Evolutionary conservation across 305 asterid genomes (phyloP).

Genomic region (Plantago coronopus): DNA sequence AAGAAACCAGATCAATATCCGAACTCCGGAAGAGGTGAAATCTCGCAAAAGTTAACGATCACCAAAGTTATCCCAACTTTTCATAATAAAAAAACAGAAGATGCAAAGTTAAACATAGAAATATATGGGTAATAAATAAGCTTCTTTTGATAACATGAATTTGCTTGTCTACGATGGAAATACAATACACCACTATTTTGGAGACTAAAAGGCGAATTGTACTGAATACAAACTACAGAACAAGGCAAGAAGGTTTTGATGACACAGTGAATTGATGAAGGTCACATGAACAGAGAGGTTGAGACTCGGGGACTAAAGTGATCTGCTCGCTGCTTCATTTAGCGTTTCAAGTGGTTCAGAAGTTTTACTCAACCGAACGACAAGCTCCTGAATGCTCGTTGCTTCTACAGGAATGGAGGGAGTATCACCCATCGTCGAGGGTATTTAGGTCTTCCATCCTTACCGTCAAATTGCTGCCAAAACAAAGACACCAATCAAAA

Average conservation of each 20-base stretch:
- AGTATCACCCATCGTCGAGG: slow-evolving; percentile 97
- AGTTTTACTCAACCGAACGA: slow-evolving; percentile 10
- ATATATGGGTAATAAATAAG: too few relatives aligned
- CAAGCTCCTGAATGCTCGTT: slow-evolving; percentile 12
- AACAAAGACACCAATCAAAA: slow-evolving; percentile 16
- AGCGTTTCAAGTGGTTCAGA: not conserved
- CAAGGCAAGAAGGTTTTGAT: not conserved
- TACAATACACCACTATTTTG: not conserved
- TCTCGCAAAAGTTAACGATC: too few relatives aligned
- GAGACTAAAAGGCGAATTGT: not conserved
- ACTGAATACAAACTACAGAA: slow-evolving; percentile 1
- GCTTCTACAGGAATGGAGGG: slow-evolving; percentile 84
- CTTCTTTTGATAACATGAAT: not conserved
- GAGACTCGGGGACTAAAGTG: not conserved
- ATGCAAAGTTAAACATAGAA: too few relatives aligned
- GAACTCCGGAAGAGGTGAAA: too few relatives aligned
- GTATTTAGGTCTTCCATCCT: slow-evolving; percentile 80
- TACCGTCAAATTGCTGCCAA: slow-evolving; percentile 85
- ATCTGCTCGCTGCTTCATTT: not conserved
- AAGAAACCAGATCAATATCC: too few relatives aligned
- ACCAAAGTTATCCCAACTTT: too few relatives aligned
- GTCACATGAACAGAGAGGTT: not conserved
- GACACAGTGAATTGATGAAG: not conserved
- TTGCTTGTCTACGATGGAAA: not conserved
- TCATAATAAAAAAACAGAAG: too few relatives aligned